Evolutionary conservation across 768 basidiomycete genomes (phyloP), one percentile per base, ranked within the genome.

Genomic region (Kondoa subrosea): DNA sequence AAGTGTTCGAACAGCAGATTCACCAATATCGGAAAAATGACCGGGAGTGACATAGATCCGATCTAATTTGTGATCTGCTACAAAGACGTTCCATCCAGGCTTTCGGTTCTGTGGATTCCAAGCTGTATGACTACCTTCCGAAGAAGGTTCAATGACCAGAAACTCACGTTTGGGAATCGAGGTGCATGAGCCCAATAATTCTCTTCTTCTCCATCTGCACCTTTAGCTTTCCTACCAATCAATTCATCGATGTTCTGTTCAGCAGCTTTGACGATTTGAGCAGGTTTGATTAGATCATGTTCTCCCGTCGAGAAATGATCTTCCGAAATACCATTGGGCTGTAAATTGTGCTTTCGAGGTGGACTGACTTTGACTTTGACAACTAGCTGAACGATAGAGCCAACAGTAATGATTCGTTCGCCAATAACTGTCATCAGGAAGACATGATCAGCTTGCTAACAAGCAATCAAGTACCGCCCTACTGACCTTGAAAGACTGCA

Each of bases 321-420:
- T 1, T 77, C 67, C 1, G 73, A 70, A 26, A 73, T 73, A 58
- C 66, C 73, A 34, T 74, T 70, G 2, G 75, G 57, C 15, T 76
- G 70, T 3, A 72, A 70, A 30, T 76, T 58, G 4, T 31, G 32
- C 3, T 59, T 70, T 1, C 78, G 76, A 26, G 87, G 86, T 3
- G 85, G 84, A 27, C 81, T 77, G 58, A 95, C 74, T 21, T 88
- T 86, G 25, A 91, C 80, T 77, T 91, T 91, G 76, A 93, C 82
- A 32, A 88, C 81, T 56, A 96, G 83, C 74, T 85, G 86, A 29
- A 95, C 88, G 70, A 96, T 87, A 0, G 93, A 85, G 1, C 87
- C 87, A 0, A 93, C 91, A 0, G 88, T 87, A 34, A 97, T 84
- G 34, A 87, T 77, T 17, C 85, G 85, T 78, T 99, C 95, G 66